Evolutionary conservation across 768 basidiomycete species (phyloP), one percentile per base, ranked within the genome.

Genomic region (Suillus clintonianus): DNA sequence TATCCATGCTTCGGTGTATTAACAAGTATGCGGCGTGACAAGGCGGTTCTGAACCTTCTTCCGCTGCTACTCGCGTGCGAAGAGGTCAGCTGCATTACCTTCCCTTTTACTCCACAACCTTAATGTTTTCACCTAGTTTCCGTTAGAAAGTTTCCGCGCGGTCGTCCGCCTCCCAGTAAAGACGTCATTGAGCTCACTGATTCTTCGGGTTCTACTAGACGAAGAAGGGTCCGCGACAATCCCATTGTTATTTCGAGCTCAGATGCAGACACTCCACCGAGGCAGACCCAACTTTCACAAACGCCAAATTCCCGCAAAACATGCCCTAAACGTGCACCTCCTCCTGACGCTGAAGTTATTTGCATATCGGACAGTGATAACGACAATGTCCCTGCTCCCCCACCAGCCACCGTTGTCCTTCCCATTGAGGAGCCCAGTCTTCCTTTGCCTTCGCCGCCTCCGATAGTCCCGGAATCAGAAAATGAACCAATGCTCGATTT

Each of bases 321-420:
- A n/a, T 19, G 36, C 39, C 55, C 45, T 19, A 39, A 22, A 51
- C 24, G 0, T 0, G 66, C 64, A 30, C 71, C 65, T 1, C 67
- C 67, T 22, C 2, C 7, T n/a, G 27, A 64, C 5, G 66, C 11
- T 8, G 75, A 75, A 36, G 72, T 77, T 19, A 76, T 76, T n/a
- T 68, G 64, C 13, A 60, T 77, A n/a, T 57, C 61, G 13, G 75
- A 77, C 22, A 77, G 72, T 19, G 74, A 75, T 0, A 64, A 67
- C 4, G 69, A 67, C 11, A 1, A 13, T 32, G 54, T 30, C 4
- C 14, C 50, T 41, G 32, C 22, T 30, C 48, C 37, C 7, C 34
- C 60, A 11, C 22, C 32, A 10, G 22, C 39, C 13, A 11, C 24
- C 22, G 34, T 39, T 11, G 34, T 61, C 10, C 45, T 4, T 27